Evolutionary conservation across 345 rosid species (phyloP).

Genomic region (Eucalyptus erythrocorys): DNA sequence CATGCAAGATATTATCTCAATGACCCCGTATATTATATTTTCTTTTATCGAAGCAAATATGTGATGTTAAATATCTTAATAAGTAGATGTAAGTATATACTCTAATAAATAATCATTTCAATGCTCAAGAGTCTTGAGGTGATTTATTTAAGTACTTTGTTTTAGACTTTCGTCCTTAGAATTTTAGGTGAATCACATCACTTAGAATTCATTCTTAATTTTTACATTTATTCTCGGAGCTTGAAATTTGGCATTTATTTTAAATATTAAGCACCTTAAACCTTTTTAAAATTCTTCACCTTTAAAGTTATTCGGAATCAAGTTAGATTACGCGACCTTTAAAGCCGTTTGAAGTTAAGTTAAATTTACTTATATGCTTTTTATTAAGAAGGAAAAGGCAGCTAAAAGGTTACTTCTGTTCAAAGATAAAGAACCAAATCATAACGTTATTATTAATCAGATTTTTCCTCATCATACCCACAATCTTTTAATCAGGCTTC

Average conservation of each 20-base stretch:
- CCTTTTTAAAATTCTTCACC: not conserved
- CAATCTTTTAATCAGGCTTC: not conserved
- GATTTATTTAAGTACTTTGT: not conserved
- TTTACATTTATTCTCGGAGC: not conserved
- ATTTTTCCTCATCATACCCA: not conserved
- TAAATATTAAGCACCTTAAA: not conserved
- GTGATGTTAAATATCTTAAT: not conserved
- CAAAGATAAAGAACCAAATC: not conserved
- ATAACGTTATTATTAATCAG: not conserved
- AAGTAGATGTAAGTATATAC: not conserved
- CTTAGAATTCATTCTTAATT: not conserved
- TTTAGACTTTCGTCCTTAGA: not conserved
- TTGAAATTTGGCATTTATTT: not conserved
- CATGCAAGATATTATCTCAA: not conserved
- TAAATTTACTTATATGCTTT: not conserved
- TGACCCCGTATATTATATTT: not conserved
- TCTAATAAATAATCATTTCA: not conserved
- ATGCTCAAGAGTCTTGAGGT: not conserved
- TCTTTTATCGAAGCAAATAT: not conserved
- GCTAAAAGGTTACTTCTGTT: not conserved
- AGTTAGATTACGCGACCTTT: not conserved
- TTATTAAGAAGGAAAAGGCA: not conserved
- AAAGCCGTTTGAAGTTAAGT: not conserved
- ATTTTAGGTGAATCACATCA: not conserved
- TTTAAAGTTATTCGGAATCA: not conserved